Conservation (phyloP, 495 filamentous ascomycete species). For the Penicillium paxilli region DNA sequence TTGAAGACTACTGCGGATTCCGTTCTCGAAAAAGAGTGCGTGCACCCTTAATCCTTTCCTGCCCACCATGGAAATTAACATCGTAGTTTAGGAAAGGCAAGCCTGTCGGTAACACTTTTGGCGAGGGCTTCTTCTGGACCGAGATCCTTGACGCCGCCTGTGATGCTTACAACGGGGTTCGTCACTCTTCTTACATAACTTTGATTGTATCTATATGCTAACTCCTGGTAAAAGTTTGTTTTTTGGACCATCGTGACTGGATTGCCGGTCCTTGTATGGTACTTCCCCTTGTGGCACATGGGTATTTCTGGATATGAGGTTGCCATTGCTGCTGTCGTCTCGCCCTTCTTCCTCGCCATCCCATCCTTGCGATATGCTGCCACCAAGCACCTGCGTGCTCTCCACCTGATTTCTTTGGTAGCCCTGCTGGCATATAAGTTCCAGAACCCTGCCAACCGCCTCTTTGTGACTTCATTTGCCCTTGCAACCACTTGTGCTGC, state of each 20-base stretch:
- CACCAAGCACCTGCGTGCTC: constrained; percentile 63
- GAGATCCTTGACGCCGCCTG: constrained; percentile 79
- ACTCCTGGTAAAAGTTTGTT: constrained; percentile 64
- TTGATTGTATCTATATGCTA: constrained; percentile 2
- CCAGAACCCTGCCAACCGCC: constrained; percentile 68
- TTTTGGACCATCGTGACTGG: constrained; percentile 96
- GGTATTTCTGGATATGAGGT: constrained; percentile 97
- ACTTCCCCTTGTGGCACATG: constrained; percentile 99
- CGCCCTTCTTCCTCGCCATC: constrained; percentile 79
- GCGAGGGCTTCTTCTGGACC: constrained; percentile 68
- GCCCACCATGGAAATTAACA: constrained; percentile 29
- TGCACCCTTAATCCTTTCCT: constrained; percentile 26
- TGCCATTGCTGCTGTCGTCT: constrained; percentile 78
- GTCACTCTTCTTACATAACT: constrained; percentile 15
- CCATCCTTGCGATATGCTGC: constrained; percentile 65
- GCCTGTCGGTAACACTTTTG: constrained; percentile 67
- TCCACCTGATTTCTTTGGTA: constrained; percentile 73
- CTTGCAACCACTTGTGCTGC: constrained; percentile 76
- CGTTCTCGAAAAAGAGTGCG: constrained; percentile 87
- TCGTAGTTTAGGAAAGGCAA: constrained; percentile 70
- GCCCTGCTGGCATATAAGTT: constrained; percentile 82
- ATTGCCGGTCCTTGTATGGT: constrained; percentile 88
- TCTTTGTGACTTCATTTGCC: constrained; percentile 78
- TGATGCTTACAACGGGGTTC: constrained; percentile 90
- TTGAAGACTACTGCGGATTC: constrained; percentile 68